phyloP scores from a whole-genome alignment of 805 yeast species.

The Candida sithepensis region DNA sequence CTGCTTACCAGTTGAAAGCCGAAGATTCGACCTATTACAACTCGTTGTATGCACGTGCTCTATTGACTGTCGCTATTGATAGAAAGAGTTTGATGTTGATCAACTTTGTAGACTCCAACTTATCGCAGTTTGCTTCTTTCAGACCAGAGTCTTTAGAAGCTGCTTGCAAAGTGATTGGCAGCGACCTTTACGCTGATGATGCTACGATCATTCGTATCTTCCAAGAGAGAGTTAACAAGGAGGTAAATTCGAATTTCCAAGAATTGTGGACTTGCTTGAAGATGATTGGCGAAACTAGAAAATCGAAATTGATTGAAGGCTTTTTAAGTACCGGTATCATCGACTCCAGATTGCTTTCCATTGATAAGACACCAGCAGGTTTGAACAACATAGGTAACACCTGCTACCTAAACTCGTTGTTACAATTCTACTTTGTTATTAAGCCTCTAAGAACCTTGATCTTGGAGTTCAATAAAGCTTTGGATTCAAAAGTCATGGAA shows the following conservation, averaged over 20 bases:
- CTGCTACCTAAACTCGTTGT: slow-evolving; percentile 84
- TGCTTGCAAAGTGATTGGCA: slow-evolving; percentile 48
- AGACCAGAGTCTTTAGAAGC: slow-evolving; percentile 25
- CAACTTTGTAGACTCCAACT: slow-evolving; percentile 46
- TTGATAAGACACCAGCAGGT: slow-evolving; percentile 83
- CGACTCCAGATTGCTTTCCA: slow-evolving; percentile 56
- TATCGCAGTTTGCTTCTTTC: slow-evolving; percentile 30
- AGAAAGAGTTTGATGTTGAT: slow-evolving; percentile 57
- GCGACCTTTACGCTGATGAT: slow-evolving; percentile 50
- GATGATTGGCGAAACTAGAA: slow-evolving; percentile 48
- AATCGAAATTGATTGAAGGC: slow-evolving; percentile 52
- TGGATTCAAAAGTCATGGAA: slow-evolving; percentile 24
- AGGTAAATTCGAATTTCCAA: slow-evolving; percentile 46
- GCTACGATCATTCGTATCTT: slow-evolving; percentile 51
- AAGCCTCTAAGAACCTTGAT: slow-evolving; percentile 73
- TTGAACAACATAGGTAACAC: slow-evolving; percentile 94
- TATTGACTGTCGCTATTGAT: slow-evolving; percentile 56
- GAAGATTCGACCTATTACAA: slow-evolving; percentile 48
- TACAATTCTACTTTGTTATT: slow-evolving; percentile 87
- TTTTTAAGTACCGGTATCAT: slow-evolving; percentile 61
- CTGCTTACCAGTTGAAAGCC: slow-evolving; percentile 66
- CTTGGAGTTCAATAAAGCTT: slow-evolving; percentile 46
- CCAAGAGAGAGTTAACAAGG: slow-evolving; percentile 40
- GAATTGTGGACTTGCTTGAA: slow-evolving; percentile 55
- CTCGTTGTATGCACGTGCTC: slow-evolving; percentile 47